Percentiles rank a stretch among this genome's conserved stretches.
Evolutionary conservation across 139 green algal genomes (phyloP).

Genomic region (Chlorella sp.): DNA sequence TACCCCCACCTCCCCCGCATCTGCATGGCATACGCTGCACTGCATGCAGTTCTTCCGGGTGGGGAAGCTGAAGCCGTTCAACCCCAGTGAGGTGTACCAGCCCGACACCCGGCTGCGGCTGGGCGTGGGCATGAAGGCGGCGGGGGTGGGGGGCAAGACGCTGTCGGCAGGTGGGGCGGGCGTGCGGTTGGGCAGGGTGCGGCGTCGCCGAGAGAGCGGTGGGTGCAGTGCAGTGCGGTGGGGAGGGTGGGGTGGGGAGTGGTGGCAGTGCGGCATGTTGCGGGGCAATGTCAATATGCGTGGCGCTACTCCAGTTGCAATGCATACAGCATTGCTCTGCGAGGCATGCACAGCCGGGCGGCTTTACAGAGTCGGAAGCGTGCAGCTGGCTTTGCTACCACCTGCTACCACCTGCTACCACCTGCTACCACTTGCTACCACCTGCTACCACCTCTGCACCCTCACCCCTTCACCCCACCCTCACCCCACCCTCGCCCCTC

Average conservation of each 20-base stretch:
- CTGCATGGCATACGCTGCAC: no score
- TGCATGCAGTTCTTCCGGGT: conserved; percentile 36
- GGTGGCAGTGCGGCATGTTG: background rate
- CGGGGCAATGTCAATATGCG: background rate
- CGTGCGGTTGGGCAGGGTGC: background rate
- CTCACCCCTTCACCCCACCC: no score
- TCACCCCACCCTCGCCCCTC: background rate
- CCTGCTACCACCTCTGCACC: no score
- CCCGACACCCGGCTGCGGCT: conserved; percentile 43
- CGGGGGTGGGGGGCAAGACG: conserved; percentile 1
- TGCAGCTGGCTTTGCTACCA: background rate
- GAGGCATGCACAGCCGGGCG: no score
- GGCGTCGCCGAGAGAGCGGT: background rate
- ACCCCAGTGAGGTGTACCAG: conserved; percentile 32
- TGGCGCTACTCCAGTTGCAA: background rate
- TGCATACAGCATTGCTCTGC: no score
- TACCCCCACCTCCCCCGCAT: no score
- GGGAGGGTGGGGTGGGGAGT: background rate
- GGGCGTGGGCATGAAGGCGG: conserved; percentile 35
- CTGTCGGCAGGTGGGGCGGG: background rate
- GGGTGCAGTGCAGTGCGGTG: no score
- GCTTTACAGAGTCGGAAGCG: no score
- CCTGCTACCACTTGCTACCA: background rate
- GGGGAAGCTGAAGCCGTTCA: background rate
- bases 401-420: no score